Evolutionary conservation across 495 filamentous ascomycete genomes (phyloP), one percentile per base, ranked within the genome.

Genomic region (Annulohypoxylon bovei): DNA sequence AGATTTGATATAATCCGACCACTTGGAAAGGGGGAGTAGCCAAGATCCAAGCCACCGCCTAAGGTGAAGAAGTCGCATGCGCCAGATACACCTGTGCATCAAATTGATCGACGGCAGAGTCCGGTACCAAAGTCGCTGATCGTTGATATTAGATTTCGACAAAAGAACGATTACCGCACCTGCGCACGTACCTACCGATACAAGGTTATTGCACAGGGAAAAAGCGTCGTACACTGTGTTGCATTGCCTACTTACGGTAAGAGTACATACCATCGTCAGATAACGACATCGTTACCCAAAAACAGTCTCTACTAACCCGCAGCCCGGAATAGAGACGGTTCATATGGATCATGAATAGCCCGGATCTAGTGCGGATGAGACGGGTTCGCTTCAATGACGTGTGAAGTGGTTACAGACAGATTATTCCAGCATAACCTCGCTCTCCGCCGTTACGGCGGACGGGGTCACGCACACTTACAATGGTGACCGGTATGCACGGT

Each of bases 201-300:
- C 54, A 49, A 65, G 62, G 44, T 35, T 65, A 64, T 55, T 55
- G 47, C 61, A 65, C 53, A 67, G 60, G 64, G 69, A 66, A 64
- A 67, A 53, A 25, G 33, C 58, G 35, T 54, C 53, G 64, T 67
- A 64, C 52, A 67, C 70, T 68, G 70, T 62, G 70, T 72, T 72
- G 65, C 70, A 68, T 68, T 65, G 70, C 37, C 18, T 40, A 20
- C 39, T 16, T 42, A 42, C 39, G 39, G 39, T 64, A 53, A 60
- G 54, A 62, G 47, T 37, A n/a, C n/a, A n/a, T 44, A 9, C 30
- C 61, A 65, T 68, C 61, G 65, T 68, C 60, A 72, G 65, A 72
- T 72, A 72, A 72, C 70, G 70, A 72, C 70, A 72, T 72, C 60
- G 65, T 72, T 68, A 58, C 61, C 55, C 40, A 65, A 68, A 72